Conservation (phyloP, 768 basidiomycete species). For the Clavulina sp. region DNA sequence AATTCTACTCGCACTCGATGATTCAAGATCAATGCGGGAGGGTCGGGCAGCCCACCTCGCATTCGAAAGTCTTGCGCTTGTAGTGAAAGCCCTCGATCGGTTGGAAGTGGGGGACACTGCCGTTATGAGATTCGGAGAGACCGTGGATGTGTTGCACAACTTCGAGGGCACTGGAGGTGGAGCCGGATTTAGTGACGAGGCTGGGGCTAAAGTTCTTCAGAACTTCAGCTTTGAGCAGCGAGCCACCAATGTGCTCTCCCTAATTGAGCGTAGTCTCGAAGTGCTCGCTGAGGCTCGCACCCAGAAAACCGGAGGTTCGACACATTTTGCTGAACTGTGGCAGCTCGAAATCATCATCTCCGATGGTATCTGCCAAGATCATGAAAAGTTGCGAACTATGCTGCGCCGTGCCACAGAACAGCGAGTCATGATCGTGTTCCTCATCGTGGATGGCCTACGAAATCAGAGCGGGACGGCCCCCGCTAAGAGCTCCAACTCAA, state of each 20-base stretch:
- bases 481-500: slow-evolving; percentile 42
- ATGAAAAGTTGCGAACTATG: slow-evolving; percentile 61
- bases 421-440: slow-evolving; percentile 88
- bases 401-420: slow-evolving; percentile 78
- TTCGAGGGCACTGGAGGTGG: slow-evolving; percentile 51
- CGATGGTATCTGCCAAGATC: slow-evolving; percentile 97
- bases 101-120: slow-evolving; percentile 93
- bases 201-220: slow-evolving; percentile 61
- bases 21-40: slow-evolving; percentile 93
- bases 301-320: slow-evolving; percentile 35
- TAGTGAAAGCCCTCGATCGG: slow-evolving; percentile 74
- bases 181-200: slow-evolving; percentile 46
- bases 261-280: slow-evolving; percentile 62
- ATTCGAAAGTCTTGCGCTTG: slow-evolving; percentile 81
- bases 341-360: slow-evolving; percentile 97
- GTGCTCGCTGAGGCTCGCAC: slow-evolving; percentile 66
- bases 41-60: slow-evolving; percentile 84
- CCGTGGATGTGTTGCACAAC: slow-evolving; percentile 72
- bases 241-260: slow-evolving; percentile 67
- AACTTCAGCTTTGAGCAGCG: slow-evolving; percentile 83
- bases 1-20: slow-evolving; percentile 83
- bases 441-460: slow-evolving; percentile 82
- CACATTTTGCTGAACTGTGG: slow-evolving; percentile 73
- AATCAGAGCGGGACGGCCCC: slow-evolving; percentile 18
- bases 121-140: slow-evolving; percentile 78